These are phyloP conservation scores for Millerago galiae DNA, from an alignment of 805 yeast species.

Conservation along the genomic window DNA sequence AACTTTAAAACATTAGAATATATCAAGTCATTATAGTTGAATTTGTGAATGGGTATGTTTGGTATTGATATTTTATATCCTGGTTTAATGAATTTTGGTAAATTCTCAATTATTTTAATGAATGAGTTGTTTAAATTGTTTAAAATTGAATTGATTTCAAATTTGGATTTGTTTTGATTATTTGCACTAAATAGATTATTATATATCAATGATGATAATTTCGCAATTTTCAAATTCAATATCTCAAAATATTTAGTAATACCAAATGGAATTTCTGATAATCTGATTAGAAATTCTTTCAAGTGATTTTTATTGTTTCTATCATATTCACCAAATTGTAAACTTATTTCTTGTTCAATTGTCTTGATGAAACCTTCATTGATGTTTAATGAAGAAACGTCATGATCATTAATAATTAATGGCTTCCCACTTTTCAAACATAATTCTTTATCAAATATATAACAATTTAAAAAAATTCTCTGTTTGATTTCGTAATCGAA, in stretches of 20 bases:
- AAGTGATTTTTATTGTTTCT: constrained; percentile 2
- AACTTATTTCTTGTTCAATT: too few relatives aligned
- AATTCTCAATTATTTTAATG: neutral
- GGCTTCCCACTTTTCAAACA: constrained; percentile 40
- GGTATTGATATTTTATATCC: constrained; percentile 7
- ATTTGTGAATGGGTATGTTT: neutral
- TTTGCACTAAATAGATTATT: constrained; percentile 8
- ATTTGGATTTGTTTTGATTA: constrained; percentile 4
- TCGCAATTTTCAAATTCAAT: constrained; percentile 2
- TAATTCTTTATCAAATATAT: constrained; percentile 35
- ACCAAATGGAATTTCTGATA: neutral
- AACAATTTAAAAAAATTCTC: constrained; percentile 42
- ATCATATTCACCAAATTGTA: neutral
- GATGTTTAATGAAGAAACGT: constrained; percentile 26
- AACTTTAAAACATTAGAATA: constrained; percentile 5
- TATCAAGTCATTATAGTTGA: neutral
- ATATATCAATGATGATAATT: constrained; percentile 6
- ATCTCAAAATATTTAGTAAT: constrained; percentile 3
- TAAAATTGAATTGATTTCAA: constrained; percentile 4
- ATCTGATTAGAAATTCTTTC: neutral
- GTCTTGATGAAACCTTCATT: neutral
- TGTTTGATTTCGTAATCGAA: constrained; percentile 32
- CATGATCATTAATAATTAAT: constrained; percentile 35
- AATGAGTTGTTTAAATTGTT: constrained; percentile 4
- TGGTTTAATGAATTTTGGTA: constrained; percentile 12